Percentiles rank a stretch among this genome's conserved stretches.
Evolutionary conservation across 2,329 filamentous ascomycete genomes (phyloP).

Genomic region (Verruconis gallopava): DNA sequence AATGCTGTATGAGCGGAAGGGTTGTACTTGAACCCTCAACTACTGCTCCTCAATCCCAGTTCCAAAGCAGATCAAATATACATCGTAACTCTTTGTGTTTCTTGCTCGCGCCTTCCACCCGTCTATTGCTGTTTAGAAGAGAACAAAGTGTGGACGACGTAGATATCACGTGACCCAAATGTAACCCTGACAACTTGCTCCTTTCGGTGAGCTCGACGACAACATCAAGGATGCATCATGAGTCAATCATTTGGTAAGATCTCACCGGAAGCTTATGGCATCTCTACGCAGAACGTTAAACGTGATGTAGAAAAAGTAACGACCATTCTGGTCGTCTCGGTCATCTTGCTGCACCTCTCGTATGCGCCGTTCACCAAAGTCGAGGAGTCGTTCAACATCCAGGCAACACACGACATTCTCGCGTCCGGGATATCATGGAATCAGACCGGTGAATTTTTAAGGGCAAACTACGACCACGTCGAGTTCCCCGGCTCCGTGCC

Average conservation of each 20-base stretch:
- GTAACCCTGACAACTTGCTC: too few species aligned
- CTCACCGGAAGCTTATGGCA: background rate
- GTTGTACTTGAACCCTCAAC: too few species aligned
- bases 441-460: conserved; percentile 41
- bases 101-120: too few species aligned
- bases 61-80: too few species aligned
- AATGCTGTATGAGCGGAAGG: too few species aligned
- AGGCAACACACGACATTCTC: conserved; percentile 83
- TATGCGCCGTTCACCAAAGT: conserved; percentile 88
- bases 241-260: background rate
- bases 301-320: background rate
- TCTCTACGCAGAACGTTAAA: too few species aligned
- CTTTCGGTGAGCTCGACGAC: too few species aligned
- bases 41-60: too few species aligned
- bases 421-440: conserved; percentile 57
- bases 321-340: conserved; percentile 44
- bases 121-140: too few species aligned
- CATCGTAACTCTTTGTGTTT: too few species aligned
- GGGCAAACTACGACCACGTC: conserved; percentile 70
- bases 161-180: too few species aligned
- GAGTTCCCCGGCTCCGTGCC: conserved; percentile 84
- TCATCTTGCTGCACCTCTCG: conserved; percentile 56
- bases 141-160: too few species aligned
- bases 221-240: background rate
- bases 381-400: conserved; percentile 96